Percentiles rank a stretch among this genome's conserved stretches.
These are phyloP conservation scores for Aureobasidium sp. DNA, from an alignment of 2,329 filamentous ascomycete species.

Conservation along the genomic window DNA sequence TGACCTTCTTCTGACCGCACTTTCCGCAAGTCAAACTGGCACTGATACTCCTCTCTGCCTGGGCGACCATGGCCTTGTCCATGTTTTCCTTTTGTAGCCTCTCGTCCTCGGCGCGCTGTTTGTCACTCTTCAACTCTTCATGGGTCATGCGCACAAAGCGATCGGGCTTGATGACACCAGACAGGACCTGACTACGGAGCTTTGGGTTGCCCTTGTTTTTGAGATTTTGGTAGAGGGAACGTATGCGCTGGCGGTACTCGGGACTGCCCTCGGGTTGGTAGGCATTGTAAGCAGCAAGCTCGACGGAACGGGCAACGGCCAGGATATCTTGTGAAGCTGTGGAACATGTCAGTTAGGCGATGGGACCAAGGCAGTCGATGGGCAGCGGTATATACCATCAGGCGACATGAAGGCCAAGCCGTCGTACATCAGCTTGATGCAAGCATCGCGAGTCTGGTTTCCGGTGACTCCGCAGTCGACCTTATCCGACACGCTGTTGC, in stretches of 20 bases:
- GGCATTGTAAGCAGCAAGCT: conserved; percentile 63
- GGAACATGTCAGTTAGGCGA: neutral
- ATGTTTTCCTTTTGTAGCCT: conserved; percentile 85
- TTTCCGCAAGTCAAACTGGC: conserved; percentile 82
- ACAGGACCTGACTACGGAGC: conserved; percentile 67
- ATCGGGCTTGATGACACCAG: conserved; percentile 61
- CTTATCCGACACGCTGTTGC: conserved; percentile 70
- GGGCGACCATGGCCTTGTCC: conserved; percentile 91
- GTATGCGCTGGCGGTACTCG: conserved; percentile 80
- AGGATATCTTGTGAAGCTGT: conserved; percentile 58
- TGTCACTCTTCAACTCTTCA: conserved; percentile 82
- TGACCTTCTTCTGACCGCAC: conserved; percentile 89
- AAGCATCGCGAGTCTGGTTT: conserved; percentile 67
- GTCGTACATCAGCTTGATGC: conserved; percentile 88
- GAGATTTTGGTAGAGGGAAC: conserved; percentile 87
- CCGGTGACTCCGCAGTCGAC: conserved; percentile 70
- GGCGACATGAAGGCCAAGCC: conserved; percentile 68
- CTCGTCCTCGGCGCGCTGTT: conserved; percentile 67
- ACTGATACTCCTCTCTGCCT: conserved; percentile 84
- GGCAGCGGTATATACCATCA: conserved; percentile 30
- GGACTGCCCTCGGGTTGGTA: conserved; percentile 62
- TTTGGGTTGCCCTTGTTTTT: conserved; percentile 83
- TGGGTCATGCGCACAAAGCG: conserved; percentile 79
- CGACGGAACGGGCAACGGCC: conserved; percentile 57
- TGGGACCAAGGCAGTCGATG: neutral